phyloP scores from a whole-genome alignment of 352 stramenopile genomes.

The Phytopythium litorale region DNA sequence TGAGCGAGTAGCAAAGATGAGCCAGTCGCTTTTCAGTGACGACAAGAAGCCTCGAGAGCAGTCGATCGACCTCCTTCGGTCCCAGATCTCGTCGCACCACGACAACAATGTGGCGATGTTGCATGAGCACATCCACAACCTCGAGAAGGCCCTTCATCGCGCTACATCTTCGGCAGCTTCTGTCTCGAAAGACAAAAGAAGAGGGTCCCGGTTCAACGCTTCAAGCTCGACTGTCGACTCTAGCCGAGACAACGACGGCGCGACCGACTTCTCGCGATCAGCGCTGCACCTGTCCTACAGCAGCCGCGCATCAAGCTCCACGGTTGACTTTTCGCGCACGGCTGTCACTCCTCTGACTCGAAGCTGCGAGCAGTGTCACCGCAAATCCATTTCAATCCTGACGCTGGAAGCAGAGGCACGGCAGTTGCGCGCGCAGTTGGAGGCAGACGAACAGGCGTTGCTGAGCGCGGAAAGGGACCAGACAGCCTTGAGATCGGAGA shows the following conservation, averaged over 20 bases:
- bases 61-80: conserved; percentile 46
- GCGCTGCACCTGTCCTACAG: conserved; percentile 21
- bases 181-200: conserved; percentile 5
- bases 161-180: conserved; percentile 3
- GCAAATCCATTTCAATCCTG: conserved; percentile 25
- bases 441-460: conserved; percentile 39
- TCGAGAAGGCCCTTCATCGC: conserved; percentile 35
- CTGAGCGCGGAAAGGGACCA: conserved; percentile 40
- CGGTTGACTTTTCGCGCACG: conserved; percentile 32
- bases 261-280: conserved; percentile 18
- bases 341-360: conserved; percentile 11
- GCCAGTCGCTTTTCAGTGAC: conserved; percentile 24
- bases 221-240: conserved; percentile 39
- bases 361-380: conserved; percentile 44
- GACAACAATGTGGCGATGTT: conserved; percentile 48
- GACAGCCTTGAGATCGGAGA: conserved; percentile 38
- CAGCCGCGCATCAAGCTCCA: not conserved
- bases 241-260: conserved; percentile 24
- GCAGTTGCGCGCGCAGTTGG: conserved; percentile 34
- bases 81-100: conserved; percentile 50
- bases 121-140: conserved; percentile 50
- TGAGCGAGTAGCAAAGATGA: not conserved
- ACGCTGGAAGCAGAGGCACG: conserved; percentile 46
- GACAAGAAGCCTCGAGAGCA: conserved; percentile 15
- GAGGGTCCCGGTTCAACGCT: conserved; percentile 16